A percentile compares a stretch with the other conserved stretches of the same genome.
phyloP scores from a whole-genome alignment of 2,329 filamentous ascomycete species.

The Stachybotrys chartarum region DNA sequence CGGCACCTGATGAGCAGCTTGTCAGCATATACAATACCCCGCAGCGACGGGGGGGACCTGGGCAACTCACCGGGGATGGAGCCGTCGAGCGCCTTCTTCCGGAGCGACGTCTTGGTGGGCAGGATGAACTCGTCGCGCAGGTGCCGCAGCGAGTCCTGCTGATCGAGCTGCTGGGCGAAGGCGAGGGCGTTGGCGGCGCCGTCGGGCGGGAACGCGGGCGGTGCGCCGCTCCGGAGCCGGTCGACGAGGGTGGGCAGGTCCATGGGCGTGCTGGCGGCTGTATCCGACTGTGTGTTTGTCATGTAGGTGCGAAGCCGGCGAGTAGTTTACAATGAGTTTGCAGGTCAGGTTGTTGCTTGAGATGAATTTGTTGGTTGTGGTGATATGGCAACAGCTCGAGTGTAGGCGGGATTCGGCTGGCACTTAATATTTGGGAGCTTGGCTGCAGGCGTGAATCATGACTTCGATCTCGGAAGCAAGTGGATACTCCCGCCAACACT shows the following conservation, averaged over 20 bases:
- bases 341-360: not conserved
- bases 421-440: not conserved
- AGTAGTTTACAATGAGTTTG: not conserved
- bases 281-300: not conserved
- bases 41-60: not conserved
- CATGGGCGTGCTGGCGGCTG: constrained; percentile 16
- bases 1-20: too few species aligned
- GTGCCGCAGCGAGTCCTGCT: constrained; percentile 49
- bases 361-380: too few species aligned
- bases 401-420: too few species aligned
- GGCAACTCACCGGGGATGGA: constrained; percentile 28
- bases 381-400: too few species aligned
- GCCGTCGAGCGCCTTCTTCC: constrained; percentile 50
- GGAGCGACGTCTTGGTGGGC: constrained; percentile 66
- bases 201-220: constrained; percentile 38
- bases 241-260: constrained; percentile 30
- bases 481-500: not conserved
- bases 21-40: not conserved
- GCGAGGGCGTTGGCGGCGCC: constrained; percentile 36
- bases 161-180: constrained; percentile 48
- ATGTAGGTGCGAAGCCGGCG: not conserved
- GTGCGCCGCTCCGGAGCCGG: constrained; percentile 31
- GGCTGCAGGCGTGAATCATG: not conserved
- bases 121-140: constrained; percentile 69
- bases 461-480: not conserved